phyloP scores from a whole-genome alignment of 176 grass and related monocot genomes.

The Bolboschoenus planiculmis region DNA sequence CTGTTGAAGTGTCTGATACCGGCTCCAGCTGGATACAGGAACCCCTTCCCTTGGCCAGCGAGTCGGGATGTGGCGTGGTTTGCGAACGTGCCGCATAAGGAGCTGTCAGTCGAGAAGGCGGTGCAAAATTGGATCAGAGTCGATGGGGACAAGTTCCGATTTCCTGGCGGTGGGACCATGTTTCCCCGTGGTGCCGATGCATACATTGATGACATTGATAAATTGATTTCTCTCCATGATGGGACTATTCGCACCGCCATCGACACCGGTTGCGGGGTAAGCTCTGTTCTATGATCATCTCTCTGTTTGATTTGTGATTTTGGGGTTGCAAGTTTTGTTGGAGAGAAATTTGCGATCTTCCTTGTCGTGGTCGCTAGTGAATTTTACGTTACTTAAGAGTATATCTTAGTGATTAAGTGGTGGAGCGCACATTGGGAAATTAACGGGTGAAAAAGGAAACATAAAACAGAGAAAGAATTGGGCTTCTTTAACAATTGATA shows the following conservation, averaged over 20 bases:
- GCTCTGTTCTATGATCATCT: background rate
- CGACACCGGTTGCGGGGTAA: slow-evolving; percentile 94
- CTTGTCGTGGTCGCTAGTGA: background rate
- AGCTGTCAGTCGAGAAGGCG: slow-evolving; percentile 89
- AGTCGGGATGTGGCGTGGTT: slow-evolving; percentile 81
- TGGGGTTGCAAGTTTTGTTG: background rate
- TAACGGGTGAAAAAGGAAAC: background rate
- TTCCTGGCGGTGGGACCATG: slow-evolving; percentile 94
- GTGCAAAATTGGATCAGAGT: slow-evolving; percentile 96
- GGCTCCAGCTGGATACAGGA: slow-evolving; percentile 62
- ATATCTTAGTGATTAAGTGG: background rate
- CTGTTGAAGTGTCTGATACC: slow-evolving; percentile 71
- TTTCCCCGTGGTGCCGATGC: slow-evolving; percentile 73
- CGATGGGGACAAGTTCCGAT: slow-evolving; percentile 73
- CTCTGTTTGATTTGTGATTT: background rate
- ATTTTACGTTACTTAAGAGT: background rate
- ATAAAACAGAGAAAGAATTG: background rate
- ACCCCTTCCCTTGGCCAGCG: slow-evolving; percentile 67
- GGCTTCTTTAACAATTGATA: too few species aligned
- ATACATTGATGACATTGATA: slow-evolving; percentile 80
- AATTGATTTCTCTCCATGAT: slow-evolving; percentile 60
- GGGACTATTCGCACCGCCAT: slow-evolving; percentile 85
- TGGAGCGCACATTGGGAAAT: background rate
- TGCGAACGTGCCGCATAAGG: slow-evolving; percentile 90
- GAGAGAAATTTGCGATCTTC: background rate